These are phyloP conservation scores for Arachis stenosperma DNA, from an alignment of 306 rosid genomes.

Conservation along the genomic window DNA sequence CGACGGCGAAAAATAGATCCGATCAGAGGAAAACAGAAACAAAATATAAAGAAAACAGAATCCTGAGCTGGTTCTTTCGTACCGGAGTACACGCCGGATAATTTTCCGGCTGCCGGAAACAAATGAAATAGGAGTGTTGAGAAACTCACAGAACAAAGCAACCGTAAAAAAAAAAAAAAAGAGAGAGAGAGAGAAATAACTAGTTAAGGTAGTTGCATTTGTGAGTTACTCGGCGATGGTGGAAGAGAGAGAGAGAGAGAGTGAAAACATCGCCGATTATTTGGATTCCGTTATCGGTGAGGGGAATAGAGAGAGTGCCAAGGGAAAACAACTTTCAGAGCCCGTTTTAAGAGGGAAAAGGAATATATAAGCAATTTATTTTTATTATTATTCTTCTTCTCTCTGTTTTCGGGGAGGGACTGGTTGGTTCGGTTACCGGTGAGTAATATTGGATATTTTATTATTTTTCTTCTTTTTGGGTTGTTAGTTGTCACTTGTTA, in stretches of 20 bases:
- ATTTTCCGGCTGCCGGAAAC: conserved; percentile 29
- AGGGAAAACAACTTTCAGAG: conserved; percentile 51
- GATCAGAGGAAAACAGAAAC: conserved; percentile 7
- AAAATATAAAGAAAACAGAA: conserved; percentile 13
- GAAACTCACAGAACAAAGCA: conserved; percentile 27
- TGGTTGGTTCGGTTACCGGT: conserved; percentile 63
- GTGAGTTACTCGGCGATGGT: conserved; percentile 39
- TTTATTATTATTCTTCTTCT: not conserved
- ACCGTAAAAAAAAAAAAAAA: too few relatives aligned
- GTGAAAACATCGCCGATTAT: conserved; percentile 49
- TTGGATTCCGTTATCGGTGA: conserved; percentile 45
- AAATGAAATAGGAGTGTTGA: not conserved
- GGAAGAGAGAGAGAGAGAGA: conserved; percentile 21
- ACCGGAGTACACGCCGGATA: conserved; percentile 34
- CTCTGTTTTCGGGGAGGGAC: conserved; percentile 44
- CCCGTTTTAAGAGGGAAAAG: conserved; percentile 54
- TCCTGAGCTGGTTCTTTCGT: conserved; percentile 7
- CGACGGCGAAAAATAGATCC: conserved; percentile 46
- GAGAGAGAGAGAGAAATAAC: conserved; percentile 7
- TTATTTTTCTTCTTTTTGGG: conserved; percentile 20
- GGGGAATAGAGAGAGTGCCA: conserved; percentile 48
- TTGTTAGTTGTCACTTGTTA: not conserved
- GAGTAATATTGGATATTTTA: conserved; percentile 34
- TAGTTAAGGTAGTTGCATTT: conserved; percentile 34
- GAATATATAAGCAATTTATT: conserved; percentile 66